Conservation (phyloP, 208 protist species). For the Leishmania tropica region DNA sequence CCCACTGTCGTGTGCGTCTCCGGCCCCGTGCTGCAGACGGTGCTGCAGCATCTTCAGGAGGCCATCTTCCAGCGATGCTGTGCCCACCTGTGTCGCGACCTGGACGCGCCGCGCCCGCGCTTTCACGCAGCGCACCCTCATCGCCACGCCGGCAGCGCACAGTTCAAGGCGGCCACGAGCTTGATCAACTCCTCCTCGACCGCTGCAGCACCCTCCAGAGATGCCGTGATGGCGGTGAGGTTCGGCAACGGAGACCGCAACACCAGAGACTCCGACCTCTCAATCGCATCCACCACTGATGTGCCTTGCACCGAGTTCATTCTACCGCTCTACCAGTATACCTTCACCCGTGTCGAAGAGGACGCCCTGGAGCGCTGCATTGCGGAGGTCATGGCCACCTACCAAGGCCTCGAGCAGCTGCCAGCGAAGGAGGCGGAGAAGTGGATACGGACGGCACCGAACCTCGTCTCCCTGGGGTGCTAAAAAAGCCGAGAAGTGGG, state of each 20-base stretch:
- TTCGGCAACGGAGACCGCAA: neutral
- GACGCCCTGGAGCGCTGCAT: constrained; percentile 48
- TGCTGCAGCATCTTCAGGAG: constrained; percentile 56
- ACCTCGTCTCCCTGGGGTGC: neutral
- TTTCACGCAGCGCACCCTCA: constrained; percentile 6
- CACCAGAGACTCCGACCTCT: neutral
- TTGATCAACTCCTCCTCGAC: neutral
- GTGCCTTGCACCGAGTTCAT: constrained; percentile 22
- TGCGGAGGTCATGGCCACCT: constrained; percentile 47
- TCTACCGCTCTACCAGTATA: constrained; percentile 51
- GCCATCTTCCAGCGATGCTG: constrained; percentile 51
- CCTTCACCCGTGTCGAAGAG: constrained; percentile 45
- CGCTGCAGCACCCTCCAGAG: neutral
- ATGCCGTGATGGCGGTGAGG: neutral
- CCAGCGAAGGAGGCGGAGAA: constrained; percentile 26
- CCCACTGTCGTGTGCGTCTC: constrained; percentile 53
- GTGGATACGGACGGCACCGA: constrained; percentile 6
- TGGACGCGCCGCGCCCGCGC: constrained; percentile 25
- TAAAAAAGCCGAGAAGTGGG: neutral
- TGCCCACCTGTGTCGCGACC: constrained; percentile 22
- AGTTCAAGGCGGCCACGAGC: neutral
- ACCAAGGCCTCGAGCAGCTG: constrained; percentile 33
- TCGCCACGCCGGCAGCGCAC: neutral
- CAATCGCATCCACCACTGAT: neutral
- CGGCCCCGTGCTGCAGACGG: constrained; percentile 36